Conservation (phyloP, 2,329 filamentous ascomycete genomes). For the Paracoccidioides lutzii region DNA sequence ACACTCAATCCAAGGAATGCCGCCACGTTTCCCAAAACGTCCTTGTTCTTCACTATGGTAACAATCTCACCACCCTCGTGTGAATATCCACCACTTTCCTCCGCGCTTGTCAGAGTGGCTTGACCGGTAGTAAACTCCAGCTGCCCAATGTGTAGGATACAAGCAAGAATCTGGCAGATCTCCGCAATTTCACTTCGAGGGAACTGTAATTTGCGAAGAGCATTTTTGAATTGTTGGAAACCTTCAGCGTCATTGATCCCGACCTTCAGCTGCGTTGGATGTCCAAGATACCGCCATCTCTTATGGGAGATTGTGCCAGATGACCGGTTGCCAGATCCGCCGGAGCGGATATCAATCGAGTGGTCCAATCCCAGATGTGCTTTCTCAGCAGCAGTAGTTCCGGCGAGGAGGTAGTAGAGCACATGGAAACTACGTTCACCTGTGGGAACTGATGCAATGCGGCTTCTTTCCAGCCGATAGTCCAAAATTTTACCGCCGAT, state of each 20-base stretch:
- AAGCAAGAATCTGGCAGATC: constrained; percentile 86
- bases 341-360: constrained; percentile 26
- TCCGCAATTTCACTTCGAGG: constrained; percentile 87
- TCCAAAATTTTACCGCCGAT: constrained; percentile 92
- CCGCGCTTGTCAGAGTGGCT: constrained; percentile 62
- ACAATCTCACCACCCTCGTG: constrained; percentile 81
- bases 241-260: constrained; percentile 93
- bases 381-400: constrained; percentile 84
- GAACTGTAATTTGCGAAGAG: constrained; percentile 86
- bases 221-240: constrained; percentile 95
- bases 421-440: constrained; percentile 95
- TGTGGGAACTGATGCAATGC: constrained; percentile 82
- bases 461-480: constrained; percentile 80
- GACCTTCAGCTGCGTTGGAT: constrained; percentile 92
- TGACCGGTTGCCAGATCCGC: constrained; percentile 38
- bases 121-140: constrained; percentile 80
- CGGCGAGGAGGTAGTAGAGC: constrained; percentile 86
- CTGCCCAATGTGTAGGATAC: constrained; percentile 94
- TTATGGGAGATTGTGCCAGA: constrained; percentile 50
- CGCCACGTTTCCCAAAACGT: constrained; percentile 70
- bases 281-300: constrained; percentile 90
- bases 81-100: constrained; percentile 92
- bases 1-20: constrained; percentile 85
- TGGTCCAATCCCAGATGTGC: constrained; percentile 60
- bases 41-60: constrained; percentile 87